Percentiles rank a stretch among this genome's conserved stretches.
These are phyloP conservation scores for Populus pruinosa DNA, from an alignment of 345 rosid species.

Conservation along the genomic window DNA sequence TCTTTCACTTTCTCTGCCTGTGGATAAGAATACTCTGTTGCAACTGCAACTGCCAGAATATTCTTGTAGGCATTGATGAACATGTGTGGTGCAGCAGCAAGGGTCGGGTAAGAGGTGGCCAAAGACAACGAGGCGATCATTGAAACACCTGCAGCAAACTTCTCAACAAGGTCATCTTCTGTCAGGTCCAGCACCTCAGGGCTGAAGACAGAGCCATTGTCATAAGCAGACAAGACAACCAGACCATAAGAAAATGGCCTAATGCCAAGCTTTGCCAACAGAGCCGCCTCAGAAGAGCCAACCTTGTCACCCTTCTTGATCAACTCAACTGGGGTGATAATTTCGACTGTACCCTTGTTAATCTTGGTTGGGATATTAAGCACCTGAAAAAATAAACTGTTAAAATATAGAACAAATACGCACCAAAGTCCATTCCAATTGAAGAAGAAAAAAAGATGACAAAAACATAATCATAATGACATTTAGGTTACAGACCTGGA, in stretches of 20 bases:
- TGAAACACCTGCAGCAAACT: conserved; percentile 76
- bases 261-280: conserved; percentile 81
- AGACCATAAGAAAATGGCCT: conserved; percentile 97
- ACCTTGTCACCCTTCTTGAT: conserved; percentile 96
- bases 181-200: conserved; percentile 85
- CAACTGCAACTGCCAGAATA: conserved; percentile 59
- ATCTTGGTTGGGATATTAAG: conserved; percentile 95
- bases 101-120: conserved; percentile 77
- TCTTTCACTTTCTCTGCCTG: conserved; percentile 87
- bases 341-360: conserved; percentile 98
- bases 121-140: conserved; percentile 65
- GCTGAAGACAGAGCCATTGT: conserved; percentile 80
- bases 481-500: conserved; percentile 50
- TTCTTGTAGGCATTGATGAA: conserved; percentile 88
- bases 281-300: conserved; percentile 94
- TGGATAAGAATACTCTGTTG: conserved; percentile 70
- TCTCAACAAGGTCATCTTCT: conserved; percentile 69
- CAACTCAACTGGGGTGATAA: conserved; percentile 87
- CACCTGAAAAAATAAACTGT: conserved; percentile 34
- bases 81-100: conserved; percentile 94
- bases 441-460: too few relatives aligned
- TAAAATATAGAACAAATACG: neutral
- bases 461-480: neutral
- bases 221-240: conserved; percentile 63
- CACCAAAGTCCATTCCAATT: neutral